These are phyloP conservation scores for Fraxinus quadrangulata DNA, from an alignment of 257 asterid genomes.

Conservation along the genomic window DNA sequence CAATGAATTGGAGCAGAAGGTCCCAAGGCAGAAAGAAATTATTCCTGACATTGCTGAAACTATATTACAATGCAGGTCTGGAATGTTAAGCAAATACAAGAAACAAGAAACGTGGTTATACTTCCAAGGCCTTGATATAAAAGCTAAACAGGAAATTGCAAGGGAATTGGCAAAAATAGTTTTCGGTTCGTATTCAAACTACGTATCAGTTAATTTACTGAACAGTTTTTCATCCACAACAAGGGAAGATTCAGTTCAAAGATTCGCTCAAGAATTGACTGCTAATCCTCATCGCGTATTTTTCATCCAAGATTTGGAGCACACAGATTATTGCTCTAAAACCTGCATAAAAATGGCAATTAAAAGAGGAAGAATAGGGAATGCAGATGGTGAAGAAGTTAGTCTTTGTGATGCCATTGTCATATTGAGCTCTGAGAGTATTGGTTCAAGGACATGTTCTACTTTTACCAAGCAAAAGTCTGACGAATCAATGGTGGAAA, in stretches of 20 bases:
- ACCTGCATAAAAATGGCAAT: conserved; percentile 57
- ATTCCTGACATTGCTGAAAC: conserved; percentile 61
- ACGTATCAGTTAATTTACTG: conserved; percentile 35
- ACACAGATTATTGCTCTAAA: conserved; percentile 45
- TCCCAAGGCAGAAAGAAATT: conserved; percentile 58
- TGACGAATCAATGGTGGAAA: conserved; percentile 9
- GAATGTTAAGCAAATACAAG: conserved; percentile 46
- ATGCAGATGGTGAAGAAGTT: conserved; percentile 50
- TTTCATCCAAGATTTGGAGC: conserved; percentile 59
- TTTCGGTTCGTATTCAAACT: conserved; percentile 64
- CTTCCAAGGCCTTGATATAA: conserved; percentile 58
- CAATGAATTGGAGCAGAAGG: conserved; percentile 64
- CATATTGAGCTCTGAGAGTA: conserved; percentile 51
- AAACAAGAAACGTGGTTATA: conserved; percentile 79
- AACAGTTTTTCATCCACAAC: conserved; percentile 44
- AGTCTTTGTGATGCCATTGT: conserved; percentile 71
- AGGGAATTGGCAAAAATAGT: conserved; percentile 68
- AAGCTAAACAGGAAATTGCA: conserved; percentile 59
- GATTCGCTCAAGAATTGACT: conserved; percentile 43
- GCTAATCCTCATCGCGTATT: conserved; percentile 69
- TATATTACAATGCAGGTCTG: conserved; percentile 70
- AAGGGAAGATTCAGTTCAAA: conserved; percentile 33
- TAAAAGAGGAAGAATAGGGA: conserved; percentile 50
- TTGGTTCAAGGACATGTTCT: conserved; percentile 47
- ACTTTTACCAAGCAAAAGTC: conserved; percentile 37